These are phyloP conservation scores for Acanthamoeba royreba DNA, from an alignment of 208 protist genomes.

Conservation along the genomic window DNA sequence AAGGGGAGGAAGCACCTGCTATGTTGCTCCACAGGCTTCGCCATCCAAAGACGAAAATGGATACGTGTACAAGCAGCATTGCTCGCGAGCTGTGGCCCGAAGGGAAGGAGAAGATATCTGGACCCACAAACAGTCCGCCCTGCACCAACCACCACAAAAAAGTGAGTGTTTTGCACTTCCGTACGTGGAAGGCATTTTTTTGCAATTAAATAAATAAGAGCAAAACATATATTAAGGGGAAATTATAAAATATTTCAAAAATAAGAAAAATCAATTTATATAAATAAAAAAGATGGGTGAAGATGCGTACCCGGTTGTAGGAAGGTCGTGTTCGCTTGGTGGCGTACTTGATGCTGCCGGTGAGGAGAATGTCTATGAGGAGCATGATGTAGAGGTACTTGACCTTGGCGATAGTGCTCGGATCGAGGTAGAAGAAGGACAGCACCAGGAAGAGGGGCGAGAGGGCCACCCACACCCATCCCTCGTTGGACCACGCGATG, in stretches of 20 bases:
- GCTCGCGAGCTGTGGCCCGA: slow-evolving; percentile 6
- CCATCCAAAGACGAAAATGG: slow-evolving; percentile 4
- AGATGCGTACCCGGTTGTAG: neutral
- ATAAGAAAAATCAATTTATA: neutral
- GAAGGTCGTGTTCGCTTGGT: neutral
- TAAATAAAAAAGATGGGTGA: neutral
- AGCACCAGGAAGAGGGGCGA: neutral
- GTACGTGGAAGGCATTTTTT: no score
- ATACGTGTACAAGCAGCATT: neutral
- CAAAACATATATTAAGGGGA: no score
- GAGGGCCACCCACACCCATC: slow-evolving; percentile 9
- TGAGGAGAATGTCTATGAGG: neutral
- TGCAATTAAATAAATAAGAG: neutral
- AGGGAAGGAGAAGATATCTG: slow-evolving; percentile 24
- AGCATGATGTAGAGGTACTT: slow-evolving; percentile 13
- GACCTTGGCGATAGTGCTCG: neutral
- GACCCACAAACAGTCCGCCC: neutral
- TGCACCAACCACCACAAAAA: neutral
- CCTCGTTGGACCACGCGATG: slow-evolving; percentile 26
- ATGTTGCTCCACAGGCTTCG: neutral
- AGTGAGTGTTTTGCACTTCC: neutral
- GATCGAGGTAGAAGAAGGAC: neutral
- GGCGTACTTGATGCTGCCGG: neutral
- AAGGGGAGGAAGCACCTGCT: neutral
- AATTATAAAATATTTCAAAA: no score